Evolutionary conservation across 106 monocot species (phyloP).

Genomic region (Cymbidium sinense): DNA sequence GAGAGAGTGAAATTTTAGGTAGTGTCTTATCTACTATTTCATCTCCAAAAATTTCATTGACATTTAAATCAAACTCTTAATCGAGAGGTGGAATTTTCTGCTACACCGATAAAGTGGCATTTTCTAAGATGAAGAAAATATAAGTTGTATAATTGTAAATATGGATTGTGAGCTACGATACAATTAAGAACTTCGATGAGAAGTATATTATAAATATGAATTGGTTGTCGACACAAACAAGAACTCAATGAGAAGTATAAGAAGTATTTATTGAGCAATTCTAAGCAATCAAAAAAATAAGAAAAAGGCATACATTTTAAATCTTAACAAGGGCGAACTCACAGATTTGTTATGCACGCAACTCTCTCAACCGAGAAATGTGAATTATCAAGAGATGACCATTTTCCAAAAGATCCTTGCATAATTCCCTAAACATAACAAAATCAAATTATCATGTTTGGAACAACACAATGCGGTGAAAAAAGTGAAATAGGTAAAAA

Average conservation of each 20-base stretch:
- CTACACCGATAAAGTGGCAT: too few species aligned
- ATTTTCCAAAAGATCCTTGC: constrained; percentile 71
- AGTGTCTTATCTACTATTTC: too few species aligned
- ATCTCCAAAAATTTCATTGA: too few species aligned
- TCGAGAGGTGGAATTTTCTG: too few species aligned
- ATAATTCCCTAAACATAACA: constrained; percentile 49
- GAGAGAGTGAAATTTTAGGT: too few species aligned
- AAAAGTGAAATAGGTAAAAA: neutral
- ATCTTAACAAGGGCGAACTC: constrained; percentile 38
- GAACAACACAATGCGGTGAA: neutral
- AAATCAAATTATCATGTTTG: neutral
- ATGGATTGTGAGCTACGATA: too few species aligned
- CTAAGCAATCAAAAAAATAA: neutral
- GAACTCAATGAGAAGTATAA: neutral
- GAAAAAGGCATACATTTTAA: neutral
- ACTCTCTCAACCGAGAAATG: constrained; percentile 64
- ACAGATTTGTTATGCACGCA: constrained; percentile 94
- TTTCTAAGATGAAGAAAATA: too few species aligned
- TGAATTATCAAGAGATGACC: constrained; percentile 60
- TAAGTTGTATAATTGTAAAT: neutral
- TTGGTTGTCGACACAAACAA: neutral
- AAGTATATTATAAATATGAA: too few species aligned
- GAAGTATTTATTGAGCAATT: neutral
- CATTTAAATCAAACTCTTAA: too few species aligned
- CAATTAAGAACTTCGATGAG: too few species aligned